Evolutionary conservation across 305 asterid species (phyloP).

Genomic region (Fraxinus angustifolia): DNA sequence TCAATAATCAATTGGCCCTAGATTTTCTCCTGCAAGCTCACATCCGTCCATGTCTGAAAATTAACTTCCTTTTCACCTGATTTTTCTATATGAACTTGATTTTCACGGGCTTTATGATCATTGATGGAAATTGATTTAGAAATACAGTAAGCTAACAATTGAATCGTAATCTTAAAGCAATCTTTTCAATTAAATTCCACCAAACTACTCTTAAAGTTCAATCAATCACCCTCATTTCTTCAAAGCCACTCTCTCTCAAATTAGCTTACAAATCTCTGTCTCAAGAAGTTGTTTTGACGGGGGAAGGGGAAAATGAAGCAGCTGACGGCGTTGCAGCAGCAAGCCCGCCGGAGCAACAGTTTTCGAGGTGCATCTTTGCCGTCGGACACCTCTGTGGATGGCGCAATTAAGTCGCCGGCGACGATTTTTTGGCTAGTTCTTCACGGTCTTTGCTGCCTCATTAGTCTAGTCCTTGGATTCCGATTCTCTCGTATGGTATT

Average conservation of each 20-base stretch:
- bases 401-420: slow-evolving; percentile 64
- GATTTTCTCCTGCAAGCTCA: slow-evolving; percentile 25
- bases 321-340: slow-evolving; percentile 73
- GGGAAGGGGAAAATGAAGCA: slow-evolving; percentile 41
- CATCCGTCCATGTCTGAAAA: slow-evolving; percentile 25
- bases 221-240: slow-evolving; percentile 33
- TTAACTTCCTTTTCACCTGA: neutral
- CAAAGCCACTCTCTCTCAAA: slow-evolving; percentile 28
- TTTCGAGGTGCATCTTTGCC: slow-evolving; percentile 59
- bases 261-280: slow-evolving; percentile 2
- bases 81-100: slow-evolving; percentile 3
- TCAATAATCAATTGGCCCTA: slow-evolving; percentile 17
- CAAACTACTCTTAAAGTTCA: slow-evolving; percentile 12
- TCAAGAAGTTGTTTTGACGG: slow-evolving; percentile 18
- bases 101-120: slow-evolving; percentile 17
- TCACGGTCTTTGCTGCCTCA: slow-evolving; percentile 77
- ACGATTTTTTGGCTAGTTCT: slow-evolving; percentile 69
- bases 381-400: slow-evolving; percentile 62
- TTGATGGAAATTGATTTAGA: slow-evolving; percentile 5
- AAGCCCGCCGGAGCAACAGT: slow-evolving; percentile 72
- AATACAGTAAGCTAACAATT: slow-evolving; percentile 30
- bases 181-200: slow-evolving; percentile 30
- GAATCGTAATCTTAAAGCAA: slow-evolving; percentile 46
- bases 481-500: slow-evolving; percentile 81
- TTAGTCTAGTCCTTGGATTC: slow-evolving; percentile 81